Percentiles rank a stretch among this genome's conserved stretches.
Conservation (phyloP, 345 rosid species). For the Dipteronia sinensis region DNA sequence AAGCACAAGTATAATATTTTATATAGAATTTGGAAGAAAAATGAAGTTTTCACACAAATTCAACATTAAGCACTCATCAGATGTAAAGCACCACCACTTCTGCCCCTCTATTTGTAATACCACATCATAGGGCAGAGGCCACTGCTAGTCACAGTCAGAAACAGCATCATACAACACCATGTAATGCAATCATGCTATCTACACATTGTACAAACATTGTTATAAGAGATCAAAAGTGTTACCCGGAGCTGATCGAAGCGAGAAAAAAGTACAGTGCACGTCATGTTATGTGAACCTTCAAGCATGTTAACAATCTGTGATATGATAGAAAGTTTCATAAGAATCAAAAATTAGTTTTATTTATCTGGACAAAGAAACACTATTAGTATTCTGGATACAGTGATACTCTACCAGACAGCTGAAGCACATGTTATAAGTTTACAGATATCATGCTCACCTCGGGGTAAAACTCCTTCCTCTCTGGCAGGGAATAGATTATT, state of each 20-base stretch:
- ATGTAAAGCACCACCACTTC: no score
- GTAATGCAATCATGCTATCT: not conserved
- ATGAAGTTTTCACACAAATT: no score
- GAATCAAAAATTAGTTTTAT: not conserved
- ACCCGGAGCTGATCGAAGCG: slow-evolving; percentile 72
- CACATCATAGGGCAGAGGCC: not conserved
- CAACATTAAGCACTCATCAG: no score
- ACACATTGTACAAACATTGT: not conserved
- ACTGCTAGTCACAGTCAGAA: not conserved
- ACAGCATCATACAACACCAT: not conserved
- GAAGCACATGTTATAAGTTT: slow-evolving; percentile 2
- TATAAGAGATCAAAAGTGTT: slow-evolving; percentile 21
- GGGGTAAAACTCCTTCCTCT: slow-evolving; percentile 90
- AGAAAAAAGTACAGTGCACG: slow-evolving; percentile 81
- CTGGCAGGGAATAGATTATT: slow-evolving; percentile 87
- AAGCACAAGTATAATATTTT: no score
- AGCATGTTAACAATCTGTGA: slow-evolving; percentile 88
- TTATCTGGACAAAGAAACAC: not conserved
- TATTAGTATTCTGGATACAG: not conserved
- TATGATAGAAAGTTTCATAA: slow-evolving; percentile 8
- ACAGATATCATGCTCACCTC: slow-evolving; percentile 53
- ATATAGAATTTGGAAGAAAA: no score
- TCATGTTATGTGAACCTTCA: slow-evolving; percentile 66
- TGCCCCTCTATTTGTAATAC: no score
- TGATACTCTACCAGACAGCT: not conserved